phyloP scores from a whole-genome alignment of 805 yeast species.

The Ogataea henricii region DNA sequence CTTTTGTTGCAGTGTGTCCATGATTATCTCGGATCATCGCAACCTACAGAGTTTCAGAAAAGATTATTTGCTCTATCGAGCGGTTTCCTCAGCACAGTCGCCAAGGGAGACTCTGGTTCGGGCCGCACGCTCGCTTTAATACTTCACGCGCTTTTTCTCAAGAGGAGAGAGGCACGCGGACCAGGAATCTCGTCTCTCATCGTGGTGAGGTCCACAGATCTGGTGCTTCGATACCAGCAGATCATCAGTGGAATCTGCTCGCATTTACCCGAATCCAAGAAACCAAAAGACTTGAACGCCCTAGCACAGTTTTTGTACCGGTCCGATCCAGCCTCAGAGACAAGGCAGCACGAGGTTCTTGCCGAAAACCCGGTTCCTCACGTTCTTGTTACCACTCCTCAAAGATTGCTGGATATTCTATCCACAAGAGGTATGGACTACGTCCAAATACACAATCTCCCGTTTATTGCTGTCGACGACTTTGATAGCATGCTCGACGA shows the following conservation, averaged over 20 bases:
- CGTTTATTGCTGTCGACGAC: slow-evolving; percentile 37
- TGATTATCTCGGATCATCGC: slow-evolving; percentile 15
- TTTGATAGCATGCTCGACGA: slow-evolving; percentile 34
- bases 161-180: slow-evolving; percentile 27
- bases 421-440: slow-evolving; percentile 36
- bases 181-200: slow-evolving; percentile 33
- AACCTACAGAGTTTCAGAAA: slow-evolving; percentile 34
- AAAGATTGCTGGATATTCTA: slow-evolving; percentile 37
- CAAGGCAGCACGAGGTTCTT: slow-evolving; percentile 26
- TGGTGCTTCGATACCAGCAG: slow-evolving; percentile 28
- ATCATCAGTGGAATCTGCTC: slow-evolving; percentile 16
- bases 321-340: slow-evolving; percentile 26
- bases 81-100: slow-evolving; percentile 32
- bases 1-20: slow-evolving; percentile 20
- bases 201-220: slow-evolving; percentile 31
- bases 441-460: slow-evolving; percentile 29
- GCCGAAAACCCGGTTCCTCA: slow-evolving; percentile 32
- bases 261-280: slow-evolving; percentile 6
- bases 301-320: slow-evolving; percentile 37
- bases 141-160: slow-evolving; percentile 28
- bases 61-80: slow-evolving; percentile 30
- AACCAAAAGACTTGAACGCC: neutral
- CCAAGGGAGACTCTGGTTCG: slow-evolving; percentile 34
- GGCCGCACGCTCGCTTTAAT: slow-evolving; percentile 34
- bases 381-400: slow-evolving; percentile 38